Conservation (phyloP, 495 filamentous ascomycete genomes). For the Aspergillus funiculosus region DNA sequence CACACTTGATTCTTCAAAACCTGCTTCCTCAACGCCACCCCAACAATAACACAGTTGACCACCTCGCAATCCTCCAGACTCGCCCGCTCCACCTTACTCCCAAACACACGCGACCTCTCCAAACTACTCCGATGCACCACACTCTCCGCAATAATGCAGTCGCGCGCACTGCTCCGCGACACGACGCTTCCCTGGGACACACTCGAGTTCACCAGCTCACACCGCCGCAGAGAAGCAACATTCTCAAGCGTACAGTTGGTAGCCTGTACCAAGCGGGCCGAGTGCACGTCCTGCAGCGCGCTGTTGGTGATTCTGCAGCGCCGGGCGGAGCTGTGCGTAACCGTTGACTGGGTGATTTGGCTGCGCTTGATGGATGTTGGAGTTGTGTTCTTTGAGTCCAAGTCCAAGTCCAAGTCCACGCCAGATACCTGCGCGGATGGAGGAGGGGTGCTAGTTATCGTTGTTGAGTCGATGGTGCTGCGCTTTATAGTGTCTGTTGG, state of each 20-base stretch:
- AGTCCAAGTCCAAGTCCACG: background rate
- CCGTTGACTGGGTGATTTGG: conserved; percentile 17
- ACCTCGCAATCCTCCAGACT: conserved; percentile 29
- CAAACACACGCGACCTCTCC: conserved; percentile 4
- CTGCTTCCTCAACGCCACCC: conserved; percentile 28
- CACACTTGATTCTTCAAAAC: conserved; percentile 33
- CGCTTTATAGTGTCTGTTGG: conserved; percentile 15
- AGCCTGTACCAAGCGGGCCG: conserved; percentile 10
- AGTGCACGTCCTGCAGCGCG: conserved; percentile 15
- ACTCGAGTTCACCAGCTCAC: conserved; percentile 20
- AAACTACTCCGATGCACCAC: conserved; percentile 14
- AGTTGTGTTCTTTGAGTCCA: background rate
- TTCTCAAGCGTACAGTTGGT: conserved; percentile 14
- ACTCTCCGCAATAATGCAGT: conserved; percentile 22
- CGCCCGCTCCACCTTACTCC: conserved; percentile 18
- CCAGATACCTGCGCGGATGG: too few relatives aligned
- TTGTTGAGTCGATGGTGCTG: conserved; percentile 4
- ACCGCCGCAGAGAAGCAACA: conserved; percentile 17
- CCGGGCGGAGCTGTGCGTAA: conserved; percentile 15
- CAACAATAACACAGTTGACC: conserved; percentile 24
- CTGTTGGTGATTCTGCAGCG: conserved; percentile 18
- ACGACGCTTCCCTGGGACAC: too few relatives aligned
- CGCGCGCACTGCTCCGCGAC: conserved; percentile 13
- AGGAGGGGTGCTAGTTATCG: background rate
- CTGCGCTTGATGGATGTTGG: conserved; percentile 19